Percentiles rank a stretch among this genome's conserved stretches.
Conservation (phyloP, 352 stramenopile genomes). For the Pseudoperonospora humuli region DNA sequence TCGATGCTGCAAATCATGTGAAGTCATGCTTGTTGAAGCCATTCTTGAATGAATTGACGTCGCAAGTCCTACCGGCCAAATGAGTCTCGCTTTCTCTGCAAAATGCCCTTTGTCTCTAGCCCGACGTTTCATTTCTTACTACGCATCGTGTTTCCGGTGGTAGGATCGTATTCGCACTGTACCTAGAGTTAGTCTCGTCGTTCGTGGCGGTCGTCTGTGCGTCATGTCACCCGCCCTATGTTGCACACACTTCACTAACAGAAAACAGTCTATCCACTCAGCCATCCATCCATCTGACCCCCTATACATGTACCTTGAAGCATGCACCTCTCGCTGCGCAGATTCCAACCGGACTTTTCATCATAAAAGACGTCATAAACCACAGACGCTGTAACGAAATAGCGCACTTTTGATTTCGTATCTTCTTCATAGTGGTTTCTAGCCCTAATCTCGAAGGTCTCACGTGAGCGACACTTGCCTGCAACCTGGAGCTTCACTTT, state of each 20-base stretch:
- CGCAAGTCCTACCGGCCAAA: not conserved
- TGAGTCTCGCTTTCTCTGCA: not conserved
- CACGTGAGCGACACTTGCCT: no score
- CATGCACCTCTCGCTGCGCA: no score
- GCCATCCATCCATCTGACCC: not conserved
- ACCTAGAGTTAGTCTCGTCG: conserved; percentile 3
- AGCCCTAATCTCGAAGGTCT: no score
- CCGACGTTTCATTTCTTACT: not conserved
- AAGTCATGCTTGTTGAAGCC: conserved; percentile 1
- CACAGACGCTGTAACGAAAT: no score
- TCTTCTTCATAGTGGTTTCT: no score
- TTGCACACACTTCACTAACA: not conserved
- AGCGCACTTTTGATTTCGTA: no score
- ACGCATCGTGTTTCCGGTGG: not conserved
- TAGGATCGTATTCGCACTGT: not conserved
- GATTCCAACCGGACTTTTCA: no score
- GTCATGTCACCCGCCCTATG: not conserved
- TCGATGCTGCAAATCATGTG: no score
- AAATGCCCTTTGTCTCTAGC: not conserved
- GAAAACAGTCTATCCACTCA: not conserved
- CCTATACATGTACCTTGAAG: no score
- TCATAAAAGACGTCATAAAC: no score
- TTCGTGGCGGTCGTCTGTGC: not conserved
- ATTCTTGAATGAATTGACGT: conserved; percentile 14
- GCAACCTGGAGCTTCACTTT: conserved; percentile 12